phyloP scores from a whole-genome alignment of 1,139 yeast species.

The Tardiomyces depauwii region DNA sequence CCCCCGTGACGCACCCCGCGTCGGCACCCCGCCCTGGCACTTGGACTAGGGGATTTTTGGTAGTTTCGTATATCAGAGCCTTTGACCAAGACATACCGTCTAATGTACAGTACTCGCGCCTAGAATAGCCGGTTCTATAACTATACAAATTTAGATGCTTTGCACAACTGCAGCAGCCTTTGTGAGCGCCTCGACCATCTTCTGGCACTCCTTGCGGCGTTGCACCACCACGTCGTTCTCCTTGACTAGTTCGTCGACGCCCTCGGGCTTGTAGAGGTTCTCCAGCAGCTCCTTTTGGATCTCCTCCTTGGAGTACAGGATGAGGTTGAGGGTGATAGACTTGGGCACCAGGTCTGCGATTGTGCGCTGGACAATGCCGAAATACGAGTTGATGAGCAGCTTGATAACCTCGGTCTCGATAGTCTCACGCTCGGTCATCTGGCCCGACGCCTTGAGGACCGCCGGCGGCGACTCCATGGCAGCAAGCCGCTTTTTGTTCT shows the following conservation, averaged over 20 bases:
- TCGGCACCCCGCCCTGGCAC: too few species aligned
- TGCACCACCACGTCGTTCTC: conserved; percentile 90
- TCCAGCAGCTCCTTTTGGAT: conserved; percentile 87
- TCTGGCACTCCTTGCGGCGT: conserved; percentile 86
- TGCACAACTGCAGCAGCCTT: conserved; percentile 83
- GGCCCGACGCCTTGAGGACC: conserved; percentile 85
- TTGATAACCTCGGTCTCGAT: conserved; percentile 96
- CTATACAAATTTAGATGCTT: conserved; percentile 1
- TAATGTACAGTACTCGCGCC: too few species aligned
- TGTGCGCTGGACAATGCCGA: conserved; percentile 83
- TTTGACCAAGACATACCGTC: too few species aligned
- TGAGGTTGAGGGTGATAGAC: conserved; percentile 86
- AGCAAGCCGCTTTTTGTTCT: conserved; percentile 86
- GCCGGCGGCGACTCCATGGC: conserved; percentile 98
- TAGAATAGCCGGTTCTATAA: not conserved
- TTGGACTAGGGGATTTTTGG: too few species aligned
- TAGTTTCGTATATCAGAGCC: too few species aligned
- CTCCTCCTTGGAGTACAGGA: conserved; percentile 61
- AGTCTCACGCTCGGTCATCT: conserved; percentile 89
- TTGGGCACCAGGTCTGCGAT: conserved; percentile 91
- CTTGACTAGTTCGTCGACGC: conserved; percentile 69
- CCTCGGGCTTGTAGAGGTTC: conserved; percentile 72
- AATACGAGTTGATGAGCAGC: conserved; percentile 80
- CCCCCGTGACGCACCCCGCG: too few species aligned
- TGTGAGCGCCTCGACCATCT: conserved; percentile 86